Percentiles rank a stretch among this genome's conserved stretches.
phyloP scores from a whole-genome alignment of 202 grass and related monocot genomes.

The Panicum hallii region DNA sequence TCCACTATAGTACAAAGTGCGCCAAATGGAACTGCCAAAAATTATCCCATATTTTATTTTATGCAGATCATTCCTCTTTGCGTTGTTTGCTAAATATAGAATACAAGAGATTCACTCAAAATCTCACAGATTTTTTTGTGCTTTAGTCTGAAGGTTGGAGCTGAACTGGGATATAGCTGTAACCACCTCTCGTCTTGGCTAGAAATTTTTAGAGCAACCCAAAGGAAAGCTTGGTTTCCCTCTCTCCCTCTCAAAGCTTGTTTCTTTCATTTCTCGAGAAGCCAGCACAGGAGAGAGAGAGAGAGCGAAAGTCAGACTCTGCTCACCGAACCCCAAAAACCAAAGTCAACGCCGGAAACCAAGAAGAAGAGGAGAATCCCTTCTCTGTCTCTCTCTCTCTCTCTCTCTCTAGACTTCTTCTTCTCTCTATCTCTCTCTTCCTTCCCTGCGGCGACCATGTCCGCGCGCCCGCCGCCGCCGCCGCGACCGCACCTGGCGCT shows the following conservation, averaged over 20 bases:
- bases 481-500: conserved; percentile 69
- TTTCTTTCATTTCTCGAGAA: background rate
- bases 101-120: background rate
- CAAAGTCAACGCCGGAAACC: conserved; percentile 53
- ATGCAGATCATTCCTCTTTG: background rate
- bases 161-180: background rate
- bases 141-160: background rate
- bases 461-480: conserved; percentile 61
- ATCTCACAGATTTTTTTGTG: background rate
- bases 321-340: conserved; percentile 7
- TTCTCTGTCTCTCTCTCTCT: background rate
- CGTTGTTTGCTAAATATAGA: background rate
- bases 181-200: background rate
- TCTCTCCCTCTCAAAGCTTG: background rate
- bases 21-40: background rate
- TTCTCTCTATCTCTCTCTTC: background rate
- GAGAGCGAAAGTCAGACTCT: conserved; percentile 42
- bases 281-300: background rate
- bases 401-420: background rate
- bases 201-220: background rate
- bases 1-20: background rate
- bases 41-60: background rate
- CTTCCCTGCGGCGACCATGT: conserved; percentile 42
- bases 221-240: background rate
- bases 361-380: conserved; percentile 25